A percentile compares a stretch with the other conserved stretches of the same genome.
phyloP scores from a whole-genome alignment of 23 red algal genomes.

The Agarophyton chilense region DNA sequence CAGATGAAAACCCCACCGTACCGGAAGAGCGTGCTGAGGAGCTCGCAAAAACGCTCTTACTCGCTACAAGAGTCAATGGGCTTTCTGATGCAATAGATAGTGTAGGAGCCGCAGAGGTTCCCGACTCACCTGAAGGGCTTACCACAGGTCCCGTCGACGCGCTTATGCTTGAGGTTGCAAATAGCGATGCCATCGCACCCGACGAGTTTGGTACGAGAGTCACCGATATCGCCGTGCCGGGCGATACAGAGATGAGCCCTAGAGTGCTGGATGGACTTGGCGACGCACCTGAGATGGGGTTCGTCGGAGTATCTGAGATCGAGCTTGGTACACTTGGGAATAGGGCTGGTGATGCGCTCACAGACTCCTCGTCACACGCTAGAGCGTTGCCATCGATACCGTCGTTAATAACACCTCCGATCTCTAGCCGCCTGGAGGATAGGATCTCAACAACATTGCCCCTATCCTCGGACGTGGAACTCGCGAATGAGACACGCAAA shows the following conservation, averaged over 20 bases:
- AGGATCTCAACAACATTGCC: constrained; percentile 49
- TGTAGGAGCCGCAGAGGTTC: too few species aligned
- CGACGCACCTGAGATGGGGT: neutral
- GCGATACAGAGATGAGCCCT: neutral
- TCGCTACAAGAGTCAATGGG: too few species aligned
- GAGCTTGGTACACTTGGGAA: neutral
- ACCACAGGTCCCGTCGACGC: neutral
- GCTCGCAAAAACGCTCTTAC: too few species aligned
- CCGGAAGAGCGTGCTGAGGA: too few species aligned
- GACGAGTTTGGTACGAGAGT: neutral
- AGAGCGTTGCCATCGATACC: constrained; percentile 34
- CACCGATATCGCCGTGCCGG: neutral
- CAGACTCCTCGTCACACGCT: constrained; percentile 25
- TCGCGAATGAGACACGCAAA: constrained; percentile 24
- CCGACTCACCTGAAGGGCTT: neutral
- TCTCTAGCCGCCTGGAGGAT: constrained; percentile 27
- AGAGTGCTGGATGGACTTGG: neutral
- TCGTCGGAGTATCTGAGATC: neutral
- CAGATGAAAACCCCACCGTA: too few species aligned
- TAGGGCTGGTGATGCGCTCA: neutral
- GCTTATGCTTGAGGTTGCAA: constrained; percentile 4
- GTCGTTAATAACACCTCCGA: constrained; percentile 65
- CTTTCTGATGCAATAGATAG: too few species aligned
- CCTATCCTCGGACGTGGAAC: constrained; percentile 27
- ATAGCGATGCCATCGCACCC: neutral